Evolutionary conservation across 768 basidiomycete species (phyloP).

Genomic region (Leucosporidium yakuticum): DNA sequence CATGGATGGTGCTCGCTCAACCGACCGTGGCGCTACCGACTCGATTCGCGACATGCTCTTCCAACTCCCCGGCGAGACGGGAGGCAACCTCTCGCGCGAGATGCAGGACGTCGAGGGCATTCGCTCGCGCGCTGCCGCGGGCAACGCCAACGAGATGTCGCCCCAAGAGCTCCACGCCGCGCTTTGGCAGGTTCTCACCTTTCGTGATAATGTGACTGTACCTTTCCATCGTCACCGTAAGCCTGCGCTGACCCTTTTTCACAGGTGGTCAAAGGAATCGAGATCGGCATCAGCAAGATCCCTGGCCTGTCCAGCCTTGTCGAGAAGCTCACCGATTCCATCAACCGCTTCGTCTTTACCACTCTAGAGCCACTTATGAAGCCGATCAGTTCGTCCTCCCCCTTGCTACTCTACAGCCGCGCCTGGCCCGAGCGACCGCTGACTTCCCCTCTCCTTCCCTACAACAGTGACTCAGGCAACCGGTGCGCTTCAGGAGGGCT

Average conservation of each 20-base stretch:
- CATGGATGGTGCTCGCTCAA: slow-evolving; percentile 52
- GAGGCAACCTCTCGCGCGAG: slow-evolving; percentile 33
- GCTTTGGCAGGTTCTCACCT: slow-evolving; percentile 77
- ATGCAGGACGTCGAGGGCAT: slow-evolving; percentile 61
- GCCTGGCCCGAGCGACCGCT: not conserved
- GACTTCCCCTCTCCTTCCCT: not conserved
- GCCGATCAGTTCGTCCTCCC: slow-evolving; percentile 39
- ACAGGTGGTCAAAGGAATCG: slow-evolving; percentile 66
- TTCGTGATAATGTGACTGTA: slow-evolving; percentile 59
- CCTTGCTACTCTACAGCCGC: not conserved
- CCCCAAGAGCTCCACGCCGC: slow-evolving; percentile 80
- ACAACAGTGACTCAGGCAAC: slow-evolving; percentile 59
- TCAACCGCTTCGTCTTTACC: slow-evolving; percentile 69
- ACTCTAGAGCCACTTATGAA: slow-evolving; percentile 81
- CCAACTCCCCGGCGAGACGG: slow-evolving; percentile 57
- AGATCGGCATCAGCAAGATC: slow-evolving; percentile 71
- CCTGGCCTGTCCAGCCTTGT: slow-evolving; percentile 68
- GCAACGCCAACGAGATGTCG: slow-evolving; percentile 67
- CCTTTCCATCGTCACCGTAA: slow-evolving; percentile 6
- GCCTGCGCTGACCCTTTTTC: slow-evolving; percentile 38
- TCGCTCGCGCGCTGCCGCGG: slow-evolving; percentile 56
- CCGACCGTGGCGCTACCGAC: slow-evolving; percentile 45
- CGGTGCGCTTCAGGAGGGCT: slow-evolving; percentile 55
- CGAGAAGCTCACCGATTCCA: slow-evolving; percentile 70
- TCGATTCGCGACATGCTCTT: slow-evolving; percentile 58